These are phyloP conservation scores for Lantana camara DNA, from an alignment of 257 asterid species.

Conservation along the genomic window DNA sequence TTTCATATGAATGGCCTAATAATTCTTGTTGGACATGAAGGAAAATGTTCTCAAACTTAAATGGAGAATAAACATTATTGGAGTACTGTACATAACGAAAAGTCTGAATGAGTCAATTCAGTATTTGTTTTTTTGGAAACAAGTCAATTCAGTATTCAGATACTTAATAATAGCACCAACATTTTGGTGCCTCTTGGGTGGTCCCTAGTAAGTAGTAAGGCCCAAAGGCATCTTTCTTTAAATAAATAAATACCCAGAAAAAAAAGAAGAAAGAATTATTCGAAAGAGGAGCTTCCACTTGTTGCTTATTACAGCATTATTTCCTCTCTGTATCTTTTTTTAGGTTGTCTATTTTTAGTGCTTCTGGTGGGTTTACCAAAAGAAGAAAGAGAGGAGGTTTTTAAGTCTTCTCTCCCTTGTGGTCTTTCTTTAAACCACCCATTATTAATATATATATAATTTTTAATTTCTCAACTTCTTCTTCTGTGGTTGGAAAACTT, in stretches of 20 bases:
- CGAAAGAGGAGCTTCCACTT: neutral
- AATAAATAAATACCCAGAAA: neutral
- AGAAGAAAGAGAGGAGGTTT: constrained; percentile 30
- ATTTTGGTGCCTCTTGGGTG: constrained; percentile 11
- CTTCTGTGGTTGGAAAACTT: neutral
- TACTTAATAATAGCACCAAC: constrained; percentile 16
- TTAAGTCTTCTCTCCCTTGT: neutral
- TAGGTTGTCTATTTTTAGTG: constrained; percentile 24
- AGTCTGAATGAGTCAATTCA: too few species aligned
- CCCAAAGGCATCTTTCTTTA: constrained; percentile 10
- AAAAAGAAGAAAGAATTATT: neutral
- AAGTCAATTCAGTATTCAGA: neutral
- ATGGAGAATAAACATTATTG: too few species aligned
- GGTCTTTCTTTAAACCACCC: neutral
- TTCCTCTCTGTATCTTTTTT: neutral
- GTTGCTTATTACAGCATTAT: constrained; percentile 15
- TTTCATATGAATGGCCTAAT: too few species aligned
- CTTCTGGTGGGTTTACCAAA: constrained; percentile 24
- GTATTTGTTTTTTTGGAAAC: too few species aligned
- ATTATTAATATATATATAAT: too few species aligned
- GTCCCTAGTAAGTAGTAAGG: constrained; percentile 12
- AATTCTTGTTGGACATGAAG: too few species aligned
- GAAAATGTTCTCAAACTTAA: too few species aligned
- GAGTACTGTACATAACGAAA: too few species aligned
- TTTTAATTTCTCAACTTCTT: too few species aligned